Base-by-base conservation (phyloP, 164 flowering plant species). In the Euptelea pleiosperma region DNA sequence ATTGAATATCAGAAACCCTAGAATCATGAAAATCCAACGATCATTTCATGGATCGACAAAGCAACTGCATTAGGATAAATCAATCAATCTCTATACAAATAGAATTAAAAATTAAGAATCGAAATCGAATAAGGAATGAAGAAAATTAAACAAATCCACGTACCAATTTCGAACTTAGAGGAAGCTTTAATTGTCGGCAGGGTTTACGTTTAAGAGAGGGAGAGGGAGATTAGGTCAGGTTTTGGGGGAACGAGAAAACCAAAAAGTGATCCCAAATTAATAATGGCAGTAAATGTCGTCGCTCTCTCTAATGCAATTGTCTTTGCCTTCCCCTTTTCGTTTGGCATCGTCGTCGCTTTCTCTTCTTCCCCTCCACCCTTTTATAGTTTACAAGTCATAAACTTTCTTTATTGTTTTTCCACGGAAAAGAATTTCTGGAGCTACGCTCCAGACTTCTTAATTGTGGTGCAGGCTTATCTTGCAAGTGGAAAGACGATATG, bases 211-310 rank as follows among this genome's bases (percentile, higher is more conserved):
- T 10, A 3, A 21, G 41, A 36, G 29, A 22, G 44, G 36, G 41
- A 53, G 57, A 36, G 57, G 3, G 15, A 30, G 54, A 28, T 33
- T 52, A 52, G 56, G 56, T 52, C 56, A 34, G 40, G 16, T 35
- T n/a, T 37, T 54, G 31, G 31, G 43, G 44, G 57, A 39, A 52
- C 41, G 41, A 33, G 6, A 26, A 37, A 37, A 21, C 29, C 9
- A 54, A 54, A n/a, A 34, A 37, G 12, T 12, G 29, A 35, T n/a
- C n/a, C n/a, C n/a, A n/a, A n/a, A n/a, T n/a, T n/a, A n/a, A n/a
- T n/a, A n/a, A n/a, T n/a, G n/a, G n/a, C n/a, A n/a, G n/a, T n/a
- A n/a, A n/a, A n/a, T n/a, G n/a, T n/a, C n/a, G n/a, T n/a, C n/a
- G n/a, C 16, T 18, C 8, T n/a, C 28, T 15, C 31, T 26, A 50